These are phyloP conservation scores for Citrus unshiu DNA, from an alignment of 345 rosid species.

Conservation along the genomic window DNA sequence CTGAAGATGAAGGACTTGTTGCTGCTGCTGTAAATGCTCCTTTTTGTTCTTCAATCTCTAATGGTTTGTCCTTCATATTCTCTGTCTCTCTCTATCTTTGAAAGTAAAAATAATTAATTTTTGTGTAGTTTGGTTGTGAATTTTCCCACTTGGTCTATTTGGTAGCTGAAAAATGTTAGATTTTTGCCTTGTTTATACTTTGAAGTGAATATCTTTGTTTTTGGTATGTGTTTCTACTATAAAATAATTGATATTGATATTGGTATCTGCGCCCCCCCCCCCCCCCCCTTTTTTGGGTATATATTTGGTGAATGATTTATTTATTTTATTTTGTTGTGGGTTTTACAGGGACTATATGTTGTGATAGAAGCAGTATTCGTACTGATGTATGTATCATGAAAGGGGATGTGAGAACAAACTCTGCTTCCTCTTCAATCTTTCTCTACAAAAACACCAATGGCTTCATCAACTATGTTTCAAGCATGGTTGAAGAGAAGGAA, in stretches of 20 bases:
- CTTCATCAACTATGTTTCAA: conserved; percentile 18
- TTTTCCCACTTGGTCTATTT: neutral
- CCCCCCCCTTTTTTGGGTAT: neutral
- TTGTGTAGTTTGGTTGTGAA: neutral
- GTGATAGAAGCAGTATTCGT: conserved; percentile 66
- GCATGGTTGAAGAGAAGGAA: conserved; percentile 10
- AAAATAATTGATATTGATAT: neutral
- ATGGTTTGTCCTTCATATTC: conserved; percentile 41
- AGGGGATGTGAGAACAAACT: conserved; percentile 68
- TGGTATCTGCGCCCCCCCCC: too few relatives aligned
- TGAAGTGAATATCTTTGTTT: neutral
- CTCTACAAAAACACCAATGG: conserved; percentile 26
- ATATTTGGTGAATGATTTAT: neutral
- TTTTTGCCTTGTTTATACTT: neutral
- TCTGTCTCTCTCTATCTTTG: neutral
- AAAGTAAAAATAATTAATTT: neutral
- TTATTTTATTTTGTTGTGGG: neutral
- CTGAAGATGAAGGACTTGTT: conserved; percentile 30
- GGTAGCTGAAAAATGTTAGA: neutral
- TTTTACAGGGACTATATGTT: conserved; percentile 67
- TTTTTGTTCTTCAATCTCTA: conserved; percentile 47
- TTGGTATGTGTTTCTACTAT: neutral
- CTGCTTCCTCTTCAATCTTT: conserved; percentile 62
- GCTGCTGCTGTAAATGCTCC: conserved; percentile 28
- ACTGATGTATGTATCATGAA: conserved; percentile 69